phyloP scores from a whole-genome alignment of 371 early-diverging fungal species.

The Mortierella sp. region DNA sequence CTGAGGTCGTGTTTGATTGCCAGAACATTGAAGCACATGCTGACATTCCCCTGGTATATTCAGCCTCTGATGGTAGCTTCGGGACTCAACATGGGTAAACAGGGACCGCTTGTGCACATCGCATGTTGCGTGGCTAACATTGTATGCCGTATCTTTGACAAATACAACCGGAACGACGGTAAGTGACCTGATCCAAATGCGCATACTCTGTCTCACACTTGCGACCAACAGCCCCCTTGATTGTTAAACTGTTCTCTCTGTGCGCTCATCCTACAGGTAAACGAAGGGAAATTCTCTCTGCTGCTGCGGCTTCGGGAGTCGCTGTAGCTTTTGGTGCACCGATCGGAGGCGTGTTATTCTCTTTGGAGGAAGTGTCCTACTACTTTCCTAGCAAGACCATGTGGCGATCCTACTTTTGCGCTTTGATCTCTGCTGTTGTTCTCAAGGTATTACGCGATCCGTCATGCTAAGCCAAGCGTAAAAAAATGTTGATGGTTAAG shows the following conservation, averaged over 20 bases:
- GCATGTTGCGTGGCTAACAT: conserved; percentile 93
- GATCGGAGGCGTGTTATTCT: conserved; percentile 96
- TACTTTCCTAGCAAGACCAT: conserved; percentile 95
- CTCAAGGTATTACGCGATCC: conserved; percentile 69
- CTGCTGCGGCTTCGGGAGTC: conserved; percentile 95
- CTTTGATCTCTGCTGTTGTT: conserved; percentile 90
- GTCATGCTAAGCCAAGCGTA: background rate
- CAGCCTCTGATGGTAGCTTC: conserved; percentile 88
- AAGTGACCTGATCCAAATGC: conserved; percentile 11
- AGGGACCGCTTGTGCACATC: conserved; percentile 96
- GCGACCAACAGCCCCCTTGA: conserved; percentile 14
- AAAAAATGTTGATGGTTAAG: background rate
- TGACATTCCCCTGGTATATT: background rate
- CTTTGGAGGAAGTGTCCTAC: conserved; percentile 96
- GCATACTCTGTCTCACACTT: background rate
- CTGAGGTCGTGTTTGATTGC: conserved; percentile 57
- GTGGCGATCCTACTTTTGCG: conserved; percentile 95
- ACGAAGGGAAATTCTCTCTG: conserved; percentile 92
- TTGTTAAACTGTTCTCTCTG: too few species aligned
- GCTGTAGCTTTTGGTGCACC: conserved; percentile 97
- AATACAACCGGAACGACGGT: conserved; percentile 87
- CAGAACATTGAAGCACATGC: conserved; percentile 71
- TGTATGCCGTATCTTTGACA: conserved; percentile 83
- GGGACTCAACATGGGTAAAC: conserved; percentile 92
- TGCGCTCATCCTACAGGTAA: too few species aligned